These are phyloP conservation scores for Extremus antarcticus DNA, from an alignment of 495 filamentous ascomycete genomes.

Conservation along the genomic window DNA sequence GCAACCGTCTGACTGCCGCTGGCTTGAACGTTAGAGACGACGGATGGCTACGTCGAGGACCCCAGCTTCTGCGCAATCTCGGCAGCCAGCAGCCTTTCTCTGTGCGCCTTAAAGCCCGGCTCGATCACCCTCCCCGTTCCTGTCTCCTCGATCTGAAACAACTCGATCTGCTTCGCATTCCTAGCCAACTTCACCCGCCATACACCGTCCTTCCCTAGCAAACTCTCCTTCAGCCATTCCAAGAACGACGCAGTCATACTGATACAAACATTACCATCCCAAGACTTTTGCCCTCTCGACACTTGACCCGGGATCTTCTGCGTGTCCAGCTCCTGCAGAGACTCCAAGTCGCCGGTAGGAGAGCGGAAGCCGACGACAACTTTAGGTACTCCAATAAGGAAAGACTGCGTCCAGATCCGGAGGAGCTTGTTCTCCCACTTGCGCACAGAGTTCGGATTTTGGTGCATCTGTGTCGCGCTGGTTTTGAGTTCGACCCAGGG, in stretches of 20 bases:
- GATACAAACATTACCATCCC: constrained; percentile 87
- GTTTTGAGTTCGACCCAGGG: constrained; percentile 97
- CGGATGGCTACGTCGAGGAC: too few relatives aligned
- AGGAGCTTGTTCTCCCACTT: constrained; percentile 82
- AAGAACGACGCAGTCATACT: constrained; percentile 72
- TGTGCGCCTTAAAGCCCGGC: constrained; percentile 63
- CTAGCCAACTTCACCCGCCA: constrained; percentile 66
- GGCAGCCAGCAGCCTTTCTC: constrained; percentile 31
- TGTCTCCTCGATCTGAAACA: constrained; percentile 58
- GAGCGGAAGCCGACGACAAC: constrained; percentile 84
- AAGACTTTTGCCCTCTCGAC: constrained; percentile 48
- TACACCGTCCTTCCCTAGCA: constrained; percentile 58
- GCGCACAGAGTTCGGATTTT: constrained; percentile 42
- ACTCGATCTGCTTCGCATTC: constrained; percentile 49
- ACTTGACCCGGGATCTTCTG: constrained; percentile 62
- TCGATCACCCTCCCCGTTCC: constrained; percentile 71
- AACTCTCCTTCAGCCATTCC: constrained; percentile 28
- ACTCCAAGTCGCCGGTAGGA: constrained; percentile 56
- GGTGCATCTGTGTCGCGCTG: constrained; percentile 50
- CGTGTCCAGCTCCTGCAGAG: constrained; percentile 68
- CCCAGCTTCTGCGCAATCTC: not conserved
- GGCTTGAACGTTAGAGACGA: too few relatives aligned
- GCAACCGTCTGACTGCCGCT: too few relatives aligned
- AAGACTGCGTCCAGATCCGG: constrained; percentile 95
- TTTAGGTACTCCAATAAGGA: constrained; percentile 81